Base-by-base conservation (phyloP, 257 asterid genomes). In the Thymus quinquecostatus region DNA sequence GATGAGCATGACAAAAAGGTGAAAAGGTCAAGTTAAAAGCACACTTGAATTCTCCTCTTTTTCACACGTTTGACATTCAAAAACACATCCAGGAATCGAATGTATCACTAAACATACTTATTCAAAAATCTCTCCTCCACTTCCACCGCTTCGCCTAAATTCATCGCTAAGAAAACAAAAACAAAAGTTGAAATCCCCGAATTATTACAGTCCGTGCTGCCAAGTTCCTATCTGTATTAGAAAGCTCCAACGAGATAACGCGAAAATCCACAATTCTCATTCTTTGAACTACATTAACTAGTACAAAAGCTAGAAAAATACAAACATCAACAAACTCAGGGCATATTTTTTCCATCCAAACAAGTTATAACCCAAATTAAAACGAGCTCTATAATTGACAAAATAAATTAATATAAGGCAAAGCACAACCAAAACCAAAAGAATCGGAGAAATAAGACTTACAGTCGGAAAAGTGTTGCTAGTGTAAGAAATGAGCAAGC, bases 401-500 rank as follows among this genome's bases (percentile, higher is more conserved):
- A 28, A 66, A 60, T 7, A 45, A 44, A 21, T 21, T 21, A 21
- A 21, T 21, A 21, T 21, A 34, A 61, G 32, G 33, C 21, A 69
- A 33, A 47, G 48, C 70, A 67, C 12, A 72, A 45, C 29, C 43
- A 33, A 56, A 60, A 61, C 54, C 34, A 28, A 27, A 59, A 66
- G 13, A 56, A 48, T 9, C 6, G 74, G 41, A 49, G 30, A 53
- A 21, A 48, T 6, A 36, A 41, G 53, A 69, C 86, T 86, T 59
- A 84, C 87, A 73, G 85, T 81, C 9, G 92, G 89, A 75, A 86
- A 86, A 41, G 89, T 82, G 79, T 84, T 86, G 85, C 89, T 86
- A 61, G 92, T 86, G 72, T 86, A 86, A 50, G 92, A 87, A 48
- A 86, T 86, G 65, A 86, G 87, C 83, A 86, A 72, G 75, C 92